These are phyloP conservation scores for Rosa lucieae DNA, from an alignment of 306 rosid species.

Conservation along the genomic window DNA sequence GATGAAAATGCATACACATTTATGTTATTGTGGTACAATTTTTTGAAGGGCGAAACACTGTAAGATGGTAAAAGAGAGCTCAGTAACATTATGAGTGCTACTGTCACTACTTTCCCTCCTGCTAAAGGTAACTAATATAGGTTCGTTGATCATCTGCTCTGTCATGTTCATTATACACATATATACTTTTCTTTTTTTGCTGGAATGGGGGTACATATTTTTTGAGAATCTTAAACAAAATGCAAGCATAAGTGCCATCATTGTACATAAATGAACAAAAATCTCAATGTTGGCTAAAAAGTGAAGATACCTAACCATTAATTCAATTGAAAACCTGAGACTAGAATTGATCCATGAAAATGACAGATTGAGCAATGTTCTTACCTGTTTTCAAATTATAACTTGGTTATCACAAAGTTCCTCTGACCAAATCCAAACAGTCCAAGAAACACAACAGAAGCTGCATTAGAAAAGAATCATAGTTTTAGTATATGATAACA, in stretches of 20 bases:
- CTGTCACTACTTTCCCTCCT: background rate
- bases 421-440: too few species aligned
- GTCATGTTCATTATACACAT: background rate
- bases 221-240: slow-evolving; percentile 15
- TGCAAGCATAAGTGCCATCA: slow-evolving; percentile 32
- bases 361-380: too few species aligned
- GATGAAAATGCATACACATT: background rate
- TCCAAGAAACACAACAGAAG: too few species aligned
- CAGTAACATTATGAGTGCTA: background rate
- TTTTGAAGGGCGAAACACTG: background rate
- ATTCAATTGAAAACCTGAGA: too few species aligned
- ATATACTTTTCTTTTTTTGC: background rate
- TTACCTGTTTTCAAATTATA: too few species aligned
- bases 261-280: slow-evolving; percentile 36
- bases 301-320: slow-evolving; percentile 24
- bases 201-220: background rate
- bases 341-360: too few species aligned
- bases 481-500: too few species aligned
- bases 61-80: background rate
- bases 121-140: background rate
- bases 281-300: slow-evolving; percentile 38
- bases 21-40: background rate
- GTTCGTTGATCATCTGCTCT: background rate
- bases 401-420: too few species aligned
- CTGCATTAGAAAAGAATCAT: too few species aligned